Base-by-base conservation (phyloP, 306 rosid genomes). In the Dalbergia cochinchinensis region DNA sequence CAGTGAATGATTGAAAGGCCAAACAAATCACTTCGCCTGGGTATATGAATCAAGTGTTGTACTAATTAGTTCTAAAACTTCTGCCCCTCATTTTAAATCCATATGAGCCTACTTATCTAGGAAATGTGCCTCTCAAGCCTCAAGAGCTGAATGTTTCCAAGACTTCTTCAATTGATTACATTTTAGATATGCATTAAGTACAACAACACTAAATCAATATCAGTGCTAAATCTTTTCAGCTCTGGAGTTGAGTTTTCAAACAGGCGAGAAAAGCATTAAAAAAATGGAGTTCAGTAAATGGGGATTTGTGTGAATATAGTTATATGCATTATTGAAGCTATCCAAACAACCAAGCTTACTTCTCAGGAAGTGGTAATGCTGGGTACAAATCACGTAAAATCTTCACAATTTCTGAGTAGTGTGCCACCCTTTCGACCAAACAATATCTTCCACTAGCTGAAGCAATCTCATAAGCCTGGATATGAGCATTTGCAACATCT, bases 371-470 rank as follows among this genome's bases (percentile, higher is more conserved):
- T 67, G 67, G 76, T 14, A 91, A 41, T 53, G 80, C 31, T 48
- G 96, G 96, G 87, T 87, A 91, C 22, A 81, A 84, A 51, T 85
- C 81, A 9, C 15, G 87, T 51, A 93, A 83, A 80, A 81, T 81
- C 82, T 80, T 76, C 72, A 91, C 86, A 22, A 89, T 5, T 68
- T 85, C 98, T 0, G 92, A 84, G 73, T 62, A 60, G 84, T 88
- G 92, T 31, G 6, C 50, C 47, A 91, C 94, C 39, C 69, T 88
- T 78, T 86, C 96, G 20, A 89, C 93, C 85, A 89, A 72, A 80
- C 91, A 88, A 57, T 93, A 85, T 76, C 98, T 85, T 80, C 96
- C 94, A 69, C 75, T 88, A n/a, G 98, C 98, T 18, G 93, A 85
- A 85, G 98, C 86, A 78, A 65, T 82, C 85, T 93, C 98, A 84